These are phyloP conservation scores for Debaryomycetaceae sp. DNA, from an alignment of 1,139 yeast genomes.

Conservation along the genomic window DNA sequence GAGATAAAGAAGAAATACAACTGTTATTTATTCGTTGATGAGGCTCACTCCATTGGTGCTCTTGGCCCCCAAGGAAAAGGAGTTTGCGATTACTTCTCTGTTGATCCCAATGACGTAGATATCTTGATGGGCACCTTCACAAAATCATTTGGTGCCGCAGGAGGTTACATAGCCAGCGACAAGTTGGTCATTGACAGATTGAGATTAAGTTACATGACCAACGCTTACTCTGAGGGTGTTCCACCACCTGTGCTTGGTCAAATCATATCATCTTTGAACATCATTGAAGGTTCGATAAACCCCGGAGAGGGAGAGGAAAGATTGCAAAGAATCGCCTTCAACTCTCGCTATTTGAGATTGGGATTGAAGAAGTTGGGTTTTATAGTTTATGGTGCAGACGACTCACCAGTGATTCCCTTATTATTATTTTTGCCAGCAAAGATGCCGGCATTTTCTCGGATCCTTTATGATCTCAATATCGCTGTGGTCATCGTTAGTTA, in stretches of 20 bases:
- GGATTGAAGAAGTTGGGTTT: slow-evolving; percentile 92
- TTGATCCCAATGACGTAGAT: slow-evolving; percentile 74
- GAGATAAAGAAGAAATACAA: slow-evolving; percentile 81
- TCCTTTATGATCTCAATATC: slow-evolving; percentile 71
- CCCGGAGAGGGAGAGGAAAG: slow-evolving; percentile 96
- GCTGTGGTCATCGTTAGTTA: slow-evolving; percentile 97
- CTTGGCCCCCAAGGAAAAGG: slow-evolving; percentile 94
- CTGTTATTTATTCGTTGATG: slow-evolving; percentile 88
- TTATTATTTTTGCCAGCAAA: slow-evolving; percentile 85
- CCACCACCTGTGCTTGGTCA: slow-evolving; percentile 92
- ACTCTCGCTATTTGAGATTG: slow-evolving; percentile 85
- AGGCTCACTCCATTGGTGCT: slow-evolving; percentile 98
- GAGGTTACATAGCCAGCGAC: slow-evolving; percentile 88
- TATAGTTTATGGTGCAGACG: slow-evolving; percentile 92
- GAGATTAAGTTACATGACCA: slow-evolving; percentile 69
- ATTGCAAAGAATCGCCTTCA: slow-evolving; percentile 88
- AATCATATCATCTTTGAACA: slow-evolving; percentile 73
- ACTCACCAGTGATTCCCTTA: slow-evolving; percentile 92
- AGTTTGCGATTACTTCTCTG: slow-evolving; percentile 86
- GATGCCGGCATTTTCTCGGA: slow-evolving; percentile 89
- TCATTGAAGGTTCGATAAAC: slow-evolving; percentile 74
- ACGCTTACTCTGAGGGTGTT: slow-evolving; percentile 76
- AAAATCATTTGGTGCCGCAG: slow-evolving; percentile 97
- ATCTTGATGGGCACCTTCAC: slow-evolving; percentile 96
- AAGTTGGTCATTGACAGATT: slow-evolving; percentile 67